phyloP scores from a whole-genome alignment of 2,329 filamentous ascomycete species.

The Lizonia empirigonia region DNA sequence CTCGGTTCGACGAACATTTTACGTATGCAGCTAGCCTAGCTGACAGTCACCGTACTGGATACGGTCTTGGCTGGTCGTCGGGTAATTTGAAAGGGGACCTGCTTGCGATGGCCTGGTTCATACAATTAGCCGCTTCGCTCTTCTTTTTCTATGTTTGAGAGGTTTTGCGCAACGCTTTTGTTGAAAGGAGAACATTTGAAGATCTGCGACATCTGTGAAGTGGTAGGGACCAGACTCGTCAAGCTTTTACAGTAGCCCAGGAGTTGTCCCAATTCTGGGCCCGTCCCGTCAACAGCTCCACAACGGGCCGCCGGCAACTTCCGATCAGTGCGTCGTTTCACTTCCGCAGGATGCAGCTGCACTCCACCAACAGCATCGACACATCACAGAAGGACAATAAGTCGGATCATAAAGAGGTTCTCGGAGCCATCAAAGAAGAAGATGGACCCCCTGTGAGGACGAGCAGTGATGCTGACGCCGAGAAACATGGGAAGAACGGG shows the following conservation, averaged over 20 bases:
- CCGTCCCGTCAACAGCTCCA: background rate
- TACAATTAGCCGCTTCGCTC: slow-evolving; percentile 1
- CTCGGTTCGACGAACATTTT: slow-evolving; percentile 11
- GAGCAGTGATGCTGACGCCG: background rate
- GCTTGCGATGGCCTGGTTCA: background rate
- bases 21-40: background rate
- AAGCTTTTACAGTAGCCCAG: too few relatives aligned
- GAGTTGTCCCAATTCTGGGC: too few relatives aligned
- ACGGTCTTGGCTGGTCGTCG: slow-evolving; percentile 2
- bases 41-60: slow-evolving; percentile 5
- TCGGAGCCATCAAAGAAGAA: background rate
- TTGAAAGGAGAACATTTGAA: background rate
- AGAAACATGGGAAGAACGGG: background rate
- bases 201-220: background rate
- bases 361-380: background rate
- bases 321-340: slow-evolving; percentile 2
- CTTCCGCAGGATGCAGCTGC: slow-evolving; percentile 14
- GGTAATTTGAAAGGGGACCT: background rate
- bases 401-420: background rate
- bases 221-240: background rate
- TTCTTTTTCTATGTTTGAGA: background rate
- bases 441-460: background rate
- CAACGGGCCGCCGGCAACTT: slow-evolving; percentile 17
- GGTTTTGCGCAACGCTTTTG: background rate
- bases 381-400: slow-evolving; percentile 1